Evolutionary conservation across 2,329 filamentous ascomycete species (phyloP), one percentile per base, ranked within the genome.

Genomic region (Fusarium pseudocircinatum): DNA sequence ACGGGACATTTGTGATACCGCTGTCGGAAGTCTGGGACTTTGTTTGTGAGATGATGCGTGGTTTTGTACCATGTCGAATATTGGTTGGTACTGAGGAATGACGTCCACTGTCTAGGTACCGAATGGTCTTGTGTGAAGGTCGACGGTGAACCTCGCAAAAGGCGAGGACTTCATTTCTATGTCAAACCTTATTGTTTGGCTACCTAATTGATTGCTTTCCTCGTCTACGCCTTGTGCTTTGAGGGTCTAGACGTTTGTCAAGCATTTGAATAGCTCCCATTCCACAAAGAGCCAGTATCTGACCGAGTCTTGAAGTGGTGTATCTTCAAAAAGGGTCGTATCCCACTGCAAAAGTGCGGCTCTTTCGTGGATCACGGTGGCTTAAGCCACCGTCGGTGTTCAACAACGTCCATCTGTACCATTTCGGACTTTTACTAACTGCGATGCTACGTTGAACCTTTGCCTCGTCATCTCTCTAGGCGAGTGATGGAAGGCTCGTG

Each of bases 11-110:
- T 42, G 15, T 32, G 22, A 59, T 62, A 39, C 52, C 28, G 43
- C 40, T 50, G 52, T 30, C 26, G 57, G 46, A 39, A 42, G 30
- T 54, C 46, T 60, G 62, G 47, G 44, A 30, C 36, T 58, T 44
- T 57, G 22, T 47, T 65, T 73, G 69, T 59, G 46, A 37, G 20
- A 61, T 34, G n/a, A 16, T 34, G 30, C 42, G 28, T 43, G 12
- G 34, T 53, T 53, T 52, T 69, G 61, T 59, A 47, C 28, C 43
- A 47, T 43, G 32, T 58, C 40, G 57, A 63, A 40, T 60, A 66
- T 57, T 52, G 44, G 40, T 32, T 56, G 65, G 65, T 70, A 61
- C 30, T 28, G 40, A 56, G 32, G 10, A 22, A 40, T 58, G 50
- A 58, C 40, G 54, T 36, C 37, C 30, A 53, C 30, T 39, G 39